Evolutionary conservation across 352 stramenopile genomes (phyloP), one percentile per base, ranked within the genome.

Genomic region (Heterotrichella gracilis): DNA sequence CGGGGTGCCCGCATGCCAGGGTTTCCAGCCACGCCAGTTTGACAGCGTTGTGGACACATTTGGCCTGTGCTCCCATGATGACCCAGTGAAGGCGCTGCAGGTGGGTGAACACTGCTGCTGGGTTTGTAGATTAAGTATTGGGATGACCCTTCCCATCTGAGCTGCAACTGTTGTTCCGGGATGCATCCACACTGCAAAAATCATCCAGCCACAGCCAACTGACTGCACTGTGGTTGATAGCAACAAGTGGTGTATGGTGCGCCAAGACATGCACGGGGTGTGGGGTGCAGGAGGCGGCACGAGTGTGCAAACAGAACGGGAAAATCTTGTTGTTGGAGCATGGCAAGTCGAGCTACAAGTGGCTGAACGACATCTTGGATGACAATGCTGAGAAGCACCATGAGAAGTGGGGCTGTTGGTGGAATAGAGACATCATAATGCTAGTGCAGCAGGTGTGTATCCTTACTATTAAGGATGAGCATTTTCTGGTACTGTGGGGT

Each of bases 21-120:
- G 64, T 22, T 93, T 92, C 73, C 67, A 73, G 0, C 76, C 84
- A 66, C 71, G 82, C 40, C 74, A 71, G 0, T 95, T 94, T 76
- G 87, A 95, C 76, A 92, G 87, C 0, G 85, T 95, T 25, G 85
- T 95, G 19, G 88, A 95, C 76, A 95, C 88, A 0, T 95, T 95
- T 75, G 88, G 88, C 0, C 78, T 96, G 0, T 95, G 89, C 74
- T 92, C 81, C 68, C 91, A 94, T 78, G 82, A 95, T 74, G 86
- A 95, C 78, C 82, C 85, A 22, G 79, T 89, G n/a, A 73, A n/a
- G n/a, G n/a, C n/a, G n/a, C n/a, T n/a, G n/a, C n/a, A n/a, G n/a
- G n/a, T n/a, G n/a, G n/a, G n/a, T n/a, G n/a, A n/a, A n/a, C n/a
- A n/a, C n/a, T n/a, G n/a, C n/a, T n/a, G n/a, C n/a, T n/a, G n/a